Conservation (phyloP, 2,329 filamentous ascomycete species). For the Ophiocordyceps robertsii region DNA sequence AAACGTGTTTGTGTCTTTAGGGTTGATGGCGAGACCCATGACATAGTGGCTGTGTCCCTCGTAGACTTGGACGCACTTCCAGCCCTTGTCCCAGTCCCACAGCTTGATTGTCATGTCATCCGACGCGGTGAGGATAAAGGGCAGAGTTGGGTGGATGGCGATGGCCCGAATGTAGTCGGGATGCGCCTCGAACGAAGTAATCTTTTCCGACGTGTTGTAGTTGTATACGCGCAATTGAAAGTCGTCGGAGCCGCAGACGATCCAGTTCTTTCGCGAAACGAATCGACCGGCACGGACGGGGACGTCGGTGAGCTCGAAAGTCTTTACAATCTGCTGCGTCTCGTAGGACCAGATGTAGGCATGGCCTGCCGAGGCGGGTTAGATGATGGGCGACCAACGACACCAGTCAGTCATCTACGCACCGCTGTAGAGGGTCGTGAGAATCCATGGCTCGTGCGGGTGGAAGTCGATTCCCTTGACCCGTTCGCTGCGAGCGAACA, state of each 20-base stretch:
- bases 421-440: constrained; percentile 95
- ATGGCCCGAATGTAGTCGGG: constrained; percentile 98
- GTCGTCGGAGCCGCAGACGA: constrained; percentile 89
- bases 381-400: neutral
- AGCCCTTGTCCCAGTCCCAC: constrained; percentile 97
- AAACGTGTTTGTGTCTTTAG: constrained; percentile 87
- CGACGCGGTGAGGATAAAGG: constrained; percentile 88
- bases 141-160: constrained; percentile 86
- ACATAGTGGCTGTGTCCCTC: constrained; percentile 95
- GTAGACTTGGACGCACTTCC: constrained; percentile 96
- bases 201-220: constrained; percentile 99
- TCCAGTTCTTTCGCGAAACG: constrained; percentile 97
- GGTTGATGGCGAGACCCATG: constrained; percentile 94
- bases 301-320: constrained; percentile 96
- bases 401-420: constrained; percentile 9
- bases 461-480: constrained; percentile 98
- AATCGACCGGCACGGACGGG: constrained; percentile 94
- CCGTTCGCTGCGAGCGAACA: constrained; percentile 72
- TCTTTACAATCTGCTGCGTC: constrained; percentile 93
- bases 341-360: constrained; percentile 99
- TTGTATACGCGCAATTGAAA: constrained; percentile 86
- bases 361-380: constrained; percentile 49
- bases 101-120: constrained; percentile 99
- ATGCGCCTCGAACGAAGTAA: constrained; percentile 91
- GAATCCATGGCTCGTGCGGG: constrained; percentile 88